Conservation (phyloP, 1,284 basidiomycete species). For the Hypsizygus ulmarius region DNA sequence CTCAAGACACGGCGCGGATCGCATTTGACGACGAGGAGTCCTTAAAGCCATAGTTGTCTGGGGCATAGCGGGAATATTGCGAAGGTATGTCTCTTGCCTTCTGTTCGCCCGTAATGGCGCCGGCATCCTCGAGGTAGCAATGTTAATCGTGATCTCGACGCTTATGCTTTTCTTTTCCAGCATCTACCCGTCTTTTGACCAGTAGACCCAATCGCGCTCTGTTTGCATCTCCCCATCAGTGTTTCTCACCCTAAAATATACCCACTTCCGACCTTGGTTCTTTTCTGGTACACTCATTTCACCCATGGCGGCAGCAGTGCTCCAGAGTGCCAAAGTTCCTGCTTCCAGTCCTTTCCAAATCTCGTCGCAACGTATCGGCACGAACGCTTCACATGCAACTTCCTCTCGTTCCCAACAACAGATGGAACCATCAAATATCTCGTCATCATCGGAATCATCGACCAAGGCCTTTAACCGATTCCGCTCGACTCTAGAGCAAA, state of each 20-base stretch:
- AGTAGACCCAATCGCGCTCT: neutral
- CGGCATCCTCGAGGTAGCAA: constrained; percentile 7
- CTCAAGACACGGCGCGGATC: constrained; percentile 3
- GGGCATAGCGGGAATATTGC: constrained; percentile 8
- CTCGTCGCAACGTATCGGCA: constrained; percentile 40
- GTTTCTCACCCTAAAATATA: constrained; percentile 7
- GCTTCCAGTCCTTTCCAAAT: constrained; percentile 47
- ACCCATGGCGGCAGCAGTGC: constrained; percentile 49
- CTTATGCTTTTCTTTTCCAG: constrained; percentile 8
- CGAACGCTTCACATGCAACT: constrained; percentile 33
- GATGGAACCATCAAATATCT: constrained; percentile 26
- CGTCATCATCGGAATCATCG: constrained; percentile 36
- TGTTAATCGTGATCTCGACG: constrained; percentile 9
- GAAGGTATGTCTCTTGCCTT: constrained; percentile 13
- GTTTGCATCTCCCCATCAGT: neutral
- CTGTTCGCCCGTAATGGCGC: constrained; percentile 6
- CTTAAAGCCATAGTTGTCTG: constrained; percentile 2
- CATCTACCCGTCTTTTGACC: constrained; percentile 7
- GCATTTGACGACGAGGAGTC: constrained; percentile 4
- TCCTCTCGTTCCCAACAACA: constrained; percentile 43
- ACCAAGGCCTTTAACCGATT: constrained; percentile 61
- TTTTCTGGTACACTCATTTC: constrained; percentile 9
- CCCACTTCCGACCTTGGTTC: constrained; percentile 4
- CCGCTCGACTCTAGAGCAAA: constrained; percentile 64
- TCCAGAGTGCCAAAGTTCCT: constrained; percentile 39